Evolutionary conservation across 169 alveolate species (phyloP).

Genomic region (Cryptosporidium andersoni): DNA sequence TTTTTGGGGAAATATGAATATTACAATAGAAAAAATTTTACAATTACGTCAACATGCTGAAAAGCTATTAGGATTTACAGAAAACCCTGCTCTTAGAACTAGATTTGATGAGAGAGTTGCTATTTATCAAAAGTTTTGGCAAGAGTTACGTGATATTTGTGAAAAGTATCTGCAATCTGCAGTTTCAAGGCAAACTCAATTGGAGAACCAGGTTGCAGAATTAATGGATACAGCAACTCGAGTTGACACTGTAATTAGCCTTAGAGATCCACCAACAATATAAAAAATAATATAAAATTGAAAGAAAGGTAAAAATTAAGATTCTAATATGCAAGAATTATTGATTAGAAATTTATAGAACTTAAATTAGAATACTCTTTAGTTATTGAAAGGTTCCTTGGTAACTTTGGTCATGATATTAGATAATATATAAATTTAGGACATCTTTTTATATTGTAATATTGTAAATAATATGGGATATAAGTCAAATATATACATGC

Average conservation of each 20-base stretch:
- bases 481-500: too few relatives aligned
- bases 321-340: too few relatives aligned
- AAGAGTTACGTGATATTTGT: constrained; percentile 55
- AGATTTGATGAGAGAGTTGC: constrained; percentile 68
- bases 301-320: too few relatives aligned
- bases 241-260: constrained; percentile 48
- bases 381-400: too few relatives aligned
- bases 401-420: too few relatives aligned
- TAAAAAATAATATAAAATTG: too few relatives aligned
- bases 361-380: too few relatives aligned
- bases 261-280: too few relatives aligned
- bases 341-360: too few relatives aligned
- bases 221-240: constrained; percentile 52
- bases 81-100: constrained; percentile 46
- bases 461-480: too few relatives aligned
- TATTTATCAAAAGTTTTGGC: constrained; percentile 42
- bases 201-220: constrained; percentile 60
- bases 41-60: constrained; percentile 65
- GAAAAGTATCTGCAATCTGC: constrained; percentile 43
- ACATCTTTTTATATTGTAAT: too few relatives aligned
- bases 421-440: too few relatives aligned
- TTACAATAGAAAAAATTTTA: constrained; percentile 49
- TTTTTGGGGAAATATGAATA: constrained; percentile 69
- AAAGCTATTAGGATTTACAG: constrained; percentile 54
- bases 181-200: constrained; percentile 18